These are phyloP conservation scores for Geosmithia morbida DNA, from an alignment of 2,329 filamentous ascomycete genomes.

Conservation along the genomic window DNA sequence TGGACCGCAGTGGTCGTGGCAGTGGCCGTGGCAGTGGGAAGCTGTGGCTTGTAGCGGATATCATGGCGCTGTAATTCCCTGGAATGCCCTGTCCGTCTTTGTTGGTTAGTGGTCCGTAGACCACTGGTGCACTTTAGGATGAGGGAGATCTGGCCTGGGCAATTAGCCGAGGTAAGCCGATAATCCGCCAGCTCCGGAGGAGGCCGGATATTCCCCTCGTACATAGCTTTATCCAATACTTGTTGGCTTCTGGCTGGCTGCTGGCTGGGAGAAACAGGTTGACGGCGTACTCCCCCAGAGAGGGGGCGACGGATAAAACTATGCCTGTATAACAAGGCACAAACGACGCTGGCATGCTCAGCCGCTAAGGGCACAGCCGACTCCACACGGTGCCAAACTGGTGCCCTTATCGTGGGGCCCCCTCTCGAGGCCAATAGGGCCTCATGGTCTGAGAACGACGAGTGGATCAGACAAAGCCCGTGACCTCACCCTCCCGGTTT, in stretches of 20 bases:
- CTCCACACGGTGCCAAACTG: constrained; percentile 19
- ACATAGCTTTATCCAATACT: neutral
- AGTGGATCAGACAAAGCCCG: neutral
- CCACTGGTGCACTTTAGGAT: neutral
- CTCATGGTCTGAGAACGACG: neutral
- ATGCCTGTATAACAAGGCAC: constrained; percentile 14
- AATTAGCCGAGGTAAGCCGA: constrained; percentile 10
- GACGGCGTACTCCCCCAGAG: neutral
- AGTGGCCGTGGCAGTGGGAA: too few species aligned
- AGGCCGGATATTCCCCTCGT: neutral
- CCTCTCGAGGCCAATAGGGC: neutral
- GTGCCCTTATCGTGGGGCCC: constrained; percentile 7
- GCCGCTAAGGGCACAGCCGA: neutral
- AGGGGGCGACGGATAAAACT: too few species aligned
- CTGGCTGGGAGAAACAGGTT: too few species aligned
- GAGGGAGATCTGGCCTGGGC: neutral
- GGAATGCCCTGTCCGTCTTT: too few species aligned
- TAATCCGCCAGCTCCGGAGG: neutral
- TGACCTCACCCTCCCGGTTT: neutral
- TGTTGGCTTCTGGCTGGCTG: neutral
- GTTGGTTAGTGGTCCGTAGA: too few species aligned
- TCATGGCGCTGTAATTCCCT: neutral
- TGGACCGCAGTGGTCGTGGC: too few species aligned
- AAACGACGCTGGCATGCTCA: neutral
- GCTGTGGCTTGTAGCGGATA: too few species aligned